Evolutionary conservation across 495 filamentous ascomycete species (phyloP).

Genomic region (Aspergillus sclerotiicarbonarius): DNA sequence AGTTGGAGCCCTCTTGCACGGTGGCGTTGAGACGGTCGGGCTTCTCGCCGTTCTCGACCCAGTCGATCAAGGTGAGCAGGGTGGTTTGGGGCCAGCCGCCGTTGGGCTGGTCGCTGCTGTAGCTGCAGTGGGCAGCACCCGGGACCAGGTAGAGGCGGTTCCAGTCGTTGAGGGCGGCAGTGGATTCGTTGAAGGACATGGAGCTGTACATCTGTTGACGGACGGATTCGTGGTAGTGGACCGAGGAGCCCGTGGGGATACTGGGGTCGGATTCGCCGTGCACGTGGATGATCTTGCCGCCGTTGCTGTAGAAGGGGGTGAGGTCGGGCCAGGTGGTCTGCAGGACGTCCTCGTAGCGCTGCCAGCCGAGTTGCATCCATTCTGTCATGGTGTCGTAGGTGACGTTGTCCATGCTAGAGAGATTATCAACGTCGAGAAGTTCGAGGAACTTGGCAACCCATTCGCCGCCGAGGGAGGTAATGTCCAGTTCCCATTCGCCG

Average conservation of each 20-base stretch:
- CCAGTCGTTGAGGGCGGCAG: slow-evolving; percentile 43
- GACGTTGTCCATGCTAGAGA: slow-evolving; percentile 34
- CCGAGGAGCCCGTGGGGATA: slow-evolving; percentile 48
- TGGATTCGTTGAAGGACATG: slow-evolving; percentile 29
- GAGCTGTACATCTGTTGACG: slow-evolving; percentile 46
- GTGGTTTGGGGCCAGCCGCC: slow-evolving; percentile 46
- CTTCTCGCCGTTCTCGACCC: slow-evolving; percentile 50
- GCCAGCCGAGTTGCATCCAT: slow-evolving; percentile 40
- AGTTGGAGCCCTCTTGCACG: slow-evolving; percentile 28
- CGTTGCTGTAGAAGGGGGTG: slow-evolving; percentile 34
- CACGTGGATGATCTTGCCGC: slow-evolving; percentile 49
- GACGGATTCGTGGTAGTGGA: slow-evolving; percentile 52
- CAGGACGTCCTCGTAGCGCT: slow-evolving; percentile 26
- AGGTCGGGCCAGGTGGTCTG: slow-evolving; percentile 46
- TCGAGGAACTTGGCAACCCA: slow-evolving; percentile 26
- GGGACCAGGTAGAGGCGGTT: slow-evolving; percentile 52
- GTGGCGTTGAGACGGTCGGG: slow-evolving; percentile 41
- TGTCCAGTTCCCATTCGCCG: slow-evolving; percentile 21
- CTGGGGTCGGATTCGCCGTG: slow-evolving; percentile 52
- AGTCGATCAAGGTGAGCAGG: slow-evolving; percentile 45
- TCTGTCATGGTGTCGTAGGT: slow-evolving; percentile 47
- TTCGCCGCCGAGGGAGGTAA: slow-evolving; percentile 25
- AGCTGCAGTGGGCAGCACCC: slow-evolving; percentile 47
- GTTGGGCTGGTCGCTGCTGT: slow-evolving; percentile 38
- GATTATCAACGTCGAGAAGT: slow-evolving; percentile 25